Base-by-base conservation (phyloP, 108 stramenopile genomes). In the Cyclostephanos tholiformis region DNA sequence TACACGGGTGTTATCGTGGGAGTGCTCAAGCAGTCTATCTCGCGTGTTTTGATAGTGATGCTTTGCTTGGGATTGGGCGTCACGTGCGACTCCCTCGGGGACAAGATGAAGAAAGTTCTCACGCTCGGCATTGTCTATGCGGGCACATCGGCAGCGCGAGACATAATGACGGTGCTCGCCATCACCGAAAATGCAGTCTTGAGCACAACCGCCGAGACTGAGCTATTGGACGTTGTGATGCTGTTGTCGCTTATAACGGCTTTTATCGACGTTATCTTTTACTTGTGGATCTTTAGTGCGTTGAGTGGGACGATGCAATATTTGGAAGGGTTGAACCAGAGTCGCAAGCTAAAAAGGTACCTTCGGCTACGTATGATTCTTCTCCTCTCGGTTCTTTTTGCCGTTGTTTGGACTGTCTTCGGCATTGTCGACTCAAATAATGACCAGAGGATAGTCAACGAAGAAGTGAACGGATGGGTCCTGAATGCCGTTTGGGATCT, bases 41-140 rank as follows among this genome's bases (percentile, higher is more conserved):
- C 89, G 11, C 72, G 89, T 6, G 84, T 83, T 73, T 88, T 95
- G 66, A 65, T 92, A 3, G 85, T 95, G 43, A 95, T 95, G 94
- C 85, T 95, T 6, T 64, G 84, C 41, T 56, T 93, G 36, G 94
- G 94, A 27, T 93, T 91, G 91, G 94, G 94, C 65, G 94, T 95
- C 19, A 79, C 89, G 8, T 87, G 94, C 25, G 94, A 95, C 60
- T 72, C 76, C 10, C 71, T 95, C 39, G 90, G 89, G 44, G 63
- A 67, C 11, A 82, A 87, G 30, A 76, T 91, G 82, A 90, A 85
- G 61, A 84, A 82, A 43, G 84, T 95, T 27, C 62, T 88, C 51
- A 38, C 82, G 49, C 69, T 95, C 23, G 90, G 89, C 27, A 56
- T 84, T 7, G 49, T 85, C 10, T 95, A 95, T 55, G 76, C 88